Evolutionary conservation across 129 eudicot genomes (phyloP).

Genomic region (Tagetes erecta): DNA sequence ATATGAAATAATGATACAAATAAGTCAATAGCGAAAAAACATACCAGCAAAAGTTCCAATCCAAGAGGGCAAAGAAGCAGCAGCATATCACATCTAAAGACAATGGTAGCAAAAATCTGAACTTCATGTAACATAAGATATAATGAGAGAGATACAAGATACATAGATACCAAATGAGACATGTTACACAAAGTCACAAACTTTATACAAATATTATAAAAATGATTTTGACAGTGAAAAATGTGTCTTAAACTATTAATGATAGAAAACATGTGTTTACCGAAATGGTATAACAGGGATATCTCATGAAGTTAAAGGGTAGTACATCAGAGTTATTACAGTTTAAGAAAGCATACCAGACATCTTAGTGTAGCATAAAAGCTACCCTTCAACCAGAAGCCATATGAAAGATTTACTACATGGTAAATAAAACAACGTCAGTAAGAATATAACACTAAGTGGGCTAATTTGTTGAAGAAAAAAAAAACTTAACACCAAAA

Average conservation of each 20-base stretch:
- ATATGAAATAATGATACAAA: slow-evolving; percentile 10
- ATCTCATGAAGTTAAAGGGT: not conserved
- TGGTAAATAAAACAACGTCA: slow-evolving; percentile 14
- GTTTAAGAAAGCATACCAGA: slow-evolving; percentile 55
- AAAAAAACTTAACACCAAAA: not conserved
- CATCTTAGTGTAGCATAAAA: slow-evolving; percentile 68
- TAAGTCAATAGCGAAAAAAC: slow-evolving; percentile 10
- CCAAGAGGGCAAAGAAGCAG: slow-evolving; percentile 86
- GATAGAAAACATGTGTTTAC: slow-evolving; percentile 3
- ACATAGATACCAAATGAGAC: slow-evolving; percentile 5
- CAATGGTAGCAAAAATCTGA: slow-evolving; percentile 80
- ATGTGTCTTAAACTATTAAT: not conserved
- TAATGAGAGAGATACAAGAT: slow-evolving; percentile 22
- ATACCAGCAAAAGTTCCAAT: slow-evolving; percentile 86
- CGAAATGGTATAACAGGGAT: not conserved
- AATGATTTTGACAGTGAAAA: not conserved
- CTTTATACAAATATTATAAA: not conserved
- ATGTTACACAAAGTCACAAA: slow-evolving; percentile 8
- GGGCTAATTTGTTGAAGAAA: not conserved
- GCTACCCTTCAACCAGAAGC: slow-evolving; percentile 75
- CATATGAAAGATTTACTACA: slow-evolving; percentile 93
- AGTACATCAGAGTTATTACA: not conserved
- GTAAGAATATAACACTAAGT: not conserved
- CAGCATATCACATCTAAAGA: slow-evolving; percentile 96
- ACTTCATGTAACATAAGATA: slow-evolving; percentile 36